A percentile compares a stretch with the other conserved stretches of the same genome.
phyloP scores from a whole-genome alignment of 345 rosid genomes.

The Combretum micranthum region DNA sequence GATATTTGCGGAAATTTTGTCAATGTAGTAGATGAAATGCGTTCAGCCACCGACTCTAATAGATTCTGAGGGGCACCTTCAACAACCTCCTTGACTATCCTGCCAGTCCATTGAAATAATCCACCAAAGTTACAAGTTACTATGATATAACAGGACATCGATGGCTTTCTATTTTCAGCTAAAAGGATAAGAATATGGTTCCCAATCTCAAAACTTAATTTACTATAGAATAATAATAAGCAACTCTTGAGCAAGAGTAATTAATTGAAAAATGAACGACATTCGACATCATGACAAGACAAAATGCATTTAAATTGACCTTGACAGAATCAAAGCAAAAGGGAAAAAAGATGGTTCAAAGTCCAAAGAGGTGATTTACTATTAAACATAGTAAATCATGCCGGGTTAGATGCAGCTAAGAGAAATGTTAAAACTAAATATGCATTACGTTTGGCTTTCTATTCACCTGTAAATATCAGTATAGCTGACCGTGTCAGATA shows the following conservation, averaged over 20 bases:
- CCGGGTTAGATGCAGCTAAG: too few relatives aligned
- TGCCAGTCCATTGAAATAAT: slow-evolving; percentile 15
- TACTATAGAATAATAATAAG: background rate
- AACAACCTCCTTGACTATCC: slow-evolving; percentile 57
- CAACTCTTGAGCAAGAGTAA: too few relatives aligned
- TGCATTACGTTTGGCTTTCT: background rate
- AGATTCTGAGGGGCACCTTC: slow-evolving; percentile 69
- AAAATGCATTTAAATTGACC: background rate
- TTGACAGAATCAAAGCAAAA: background rate
- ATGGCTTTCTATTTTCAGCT: too few relatives aligned
- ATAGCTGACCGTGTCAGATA: slow-evolving; percentile 69
- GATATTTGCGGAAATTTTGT: slow-evolving; percentile 36
- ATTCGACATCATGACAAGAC: background rate
- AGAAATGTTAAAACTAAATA: background rate
- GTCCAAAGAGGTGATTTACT: too few relatives aligned
- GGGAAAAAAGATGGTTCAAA: background rate
- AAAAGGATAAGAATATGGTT: too few relatives aligned
- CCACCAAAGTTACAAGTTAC: background rate
- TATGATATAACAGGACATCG: too few relatives aligned
- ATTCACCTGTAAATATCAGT: slow-evolving; percentile 75
- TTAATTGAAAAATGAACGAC: background rate
- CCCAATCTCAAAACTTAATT: too few relatives aligned
- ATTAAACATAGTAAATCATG: too few relatives aligned
- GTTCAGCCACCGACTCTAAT: slow-evolving; percentile 71
- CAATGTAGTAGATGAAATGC: slow-evolving; percentile 47